A percentile compares a stretch with the other conserved stretches of the same genome.
These are phyloP conservation scores for Diaporthe amygdali DNA, from an alignment of 2,329 filamentous ascomycete species.

Conservation along the genomic window DNA sequence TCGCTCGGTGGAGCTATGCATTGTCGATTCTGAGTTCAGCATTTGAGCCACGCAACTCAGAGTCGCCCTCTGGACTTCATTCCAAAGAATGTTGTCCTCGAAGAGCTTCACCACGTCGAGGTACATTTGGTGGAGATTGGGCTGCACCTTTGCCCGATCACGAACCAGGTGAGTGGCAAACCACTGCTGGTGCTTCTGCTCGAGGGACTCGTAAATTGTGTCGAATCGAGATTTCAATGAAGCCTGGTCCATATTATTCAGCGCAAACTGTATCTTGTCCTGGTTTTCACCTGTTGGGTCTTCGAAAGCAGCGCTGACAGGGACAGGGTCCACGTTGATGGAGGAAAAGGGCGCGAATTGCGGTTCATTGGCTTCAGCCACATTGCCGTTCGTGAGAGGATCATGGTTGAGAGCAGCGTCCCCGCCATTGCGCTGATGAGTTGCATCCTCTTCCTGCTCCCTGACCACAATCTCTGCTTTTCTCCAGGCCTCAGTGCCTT, in stretches of 20 bases:
- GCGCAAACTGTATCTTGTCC: slow-evolving; percentile 91
- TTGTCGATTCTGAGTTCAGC: slow-evolving; percentile 86
- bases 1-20: slow-evolving; percentile 84
- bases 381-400: slow-evolving; percentile 70
- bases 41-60: slow-evolving; percentile 85
- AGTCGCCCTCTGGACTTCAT: slow-evolving; percentile 90
- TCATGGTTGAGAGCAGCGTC: slow-evolving; percentile 48
- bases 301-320: slow-evolving; percentile 70
- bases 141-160: slow-evolving; percentile 94
- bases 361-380: slow-evolving; percentile 58
- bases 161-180: slow-evolving; percentile 95
- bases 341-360: slow-evolving; percentile 76
- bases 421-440: slow-evolving; percentile 60
- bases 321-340: slow-evolving; percentile 75
- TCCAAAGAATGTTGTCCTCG: slow-evolving; percentile 78
- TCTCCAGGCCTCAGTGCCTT: slow-evolving; percentile 82
- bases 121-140: slow-evolving; percentile 94
- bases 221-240: slow-evolving; percentile 85
- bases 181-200: slow-evolving; percentile 89
- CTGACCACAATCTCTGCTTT: slow-evolving; percentile 82
- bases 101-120: slow-evolving; percentile 87
- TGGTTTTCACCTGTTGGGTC: slow-evolving; percentile 86
- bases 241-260: slow-evolving; percentile 94
- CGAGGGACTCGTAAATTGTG: slow-evolving; percentile 79
- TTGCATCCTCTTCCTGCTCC: slow-evolving; percentile 66